Percentiles rank a stretch among this genome's conserved stretches.
Evolutionary conservation across 1,284 basidiomycete species (phyloP).

Genomic region (Phenoliferia sp.): DNA sequence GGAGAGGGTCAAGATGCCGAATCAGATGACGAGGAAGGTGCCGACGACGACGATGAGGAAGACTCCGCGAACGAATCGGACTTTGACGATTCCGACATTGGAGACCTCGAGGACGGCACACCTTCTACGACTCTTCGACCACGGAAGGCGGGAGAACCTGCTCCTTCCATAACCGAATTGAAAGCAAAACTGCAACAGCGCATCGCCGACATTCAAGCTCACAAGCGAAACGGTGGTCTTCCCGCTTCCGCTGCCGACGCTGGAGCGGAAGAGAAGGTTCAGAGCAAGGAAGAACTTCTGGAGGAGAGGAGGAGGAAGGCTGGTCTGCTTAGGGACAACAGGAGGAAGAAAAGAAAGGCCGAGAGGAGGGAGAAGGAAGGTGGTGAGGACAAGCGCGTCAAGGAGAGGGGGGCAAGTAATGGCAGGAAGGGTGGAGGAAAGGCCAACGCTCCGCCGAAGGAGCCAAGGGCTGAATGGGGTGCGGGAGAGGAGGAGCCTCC

Average conservation of each 20-base stretch:
- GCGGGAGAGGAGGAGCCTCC: conserved; percentile 16
- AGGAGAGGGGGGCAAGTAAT: conserved; percentile 45
- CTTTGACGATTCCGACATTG: conserved; percentile 42
- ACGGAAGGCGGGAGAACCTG: conserved; percentile 9
- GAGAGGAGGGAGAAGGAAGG: conserved; percentile 64
- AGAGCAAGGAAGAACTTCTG: conserved; percentile 66
- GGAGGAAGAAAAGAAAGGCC: conserved; percentile 77
- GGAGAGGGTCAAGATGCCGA: conserved; percentile 29
- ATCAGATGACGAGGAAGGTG: conserved; percentile 39
- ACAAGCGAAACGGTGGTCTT: conserved; percentile 48
- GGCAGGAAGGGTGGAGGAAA: conserved; percentile 33
- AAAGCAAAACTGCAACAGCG: conserved; percentile 71
- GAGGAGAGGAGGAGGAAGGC: conserved; percentile 70
- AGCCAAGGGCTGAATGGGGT: not conserved
- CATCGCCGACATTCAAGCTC: conserved; percentile 58
- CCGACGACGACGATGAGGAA: conserved; percentile 45
- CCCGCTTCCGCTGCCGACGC: conserved; percentile 34
- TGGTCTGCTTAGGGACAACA: conserved; percentile 72
- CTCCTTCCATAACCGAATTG: conserved; percentile 55
- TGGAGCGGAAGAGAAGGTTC: conserved; percentile 26
- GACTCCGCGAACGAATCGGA: conserved; percentile 35
- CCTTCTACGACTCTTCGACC: conserved; percentile 56
- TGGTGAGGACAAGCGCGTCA: conserved; percentile 53
- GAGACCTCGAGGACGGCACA: conserved; percentile 36
- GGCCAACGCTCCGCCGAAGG: conserved; percentile 12